These are phyloP conservation scores for Emmonsiellopsis sp. DNA, from an alignment of 2,329 filamentous ascomycete species.

Conservation along the genomic window DNA sequence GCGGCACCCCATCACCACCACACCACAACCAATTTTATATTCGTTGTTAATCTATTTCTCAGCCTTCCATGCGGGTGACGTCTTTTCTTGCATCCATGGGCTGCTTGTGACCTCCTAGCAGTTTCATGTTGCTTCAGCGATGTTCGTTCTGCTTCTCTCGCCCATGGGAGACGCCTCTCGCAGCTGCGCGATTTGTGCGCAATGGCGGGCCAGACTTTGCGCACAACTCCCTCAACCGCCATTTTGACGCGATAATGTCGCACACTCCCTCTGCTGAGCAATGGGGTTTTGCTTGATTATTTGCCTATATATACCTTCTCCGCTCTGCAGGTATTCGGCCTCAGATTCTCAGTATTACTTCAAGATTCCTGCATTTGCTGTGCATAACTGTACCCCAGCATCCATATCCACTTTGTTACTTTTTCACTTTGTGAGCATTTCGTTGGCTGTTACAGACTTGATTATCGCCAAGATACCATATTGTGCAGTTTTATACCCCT, in stretches of 20 bases:
- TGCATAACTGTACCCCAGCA: too few relatives aligned
- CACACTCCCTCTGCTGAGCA: not conserved
- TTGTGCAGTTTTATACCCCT: too few relatives aligned
- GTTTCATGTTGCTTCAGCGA: not conserved
- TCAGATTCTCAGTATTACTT: not conserved
- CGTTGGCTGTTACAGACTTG: too few relatives aligned
- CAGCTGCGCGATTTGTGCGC: constrained; percentile 13
- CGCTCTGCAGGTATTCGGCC: not conserved
- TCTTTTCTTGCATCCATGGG: too few relatives aligned
- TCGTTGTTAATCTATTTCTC: too few relatives aligned
- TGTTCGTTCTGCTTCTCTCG: not conserved
- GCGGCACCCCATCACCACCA: too few relatives aligned
- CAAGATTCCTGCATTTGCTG: not conserved
- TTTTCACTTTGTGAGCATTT: too few relatives aligned
- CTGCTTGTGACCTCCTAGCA: not conserved
- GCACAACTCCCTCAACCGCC: not conserved
- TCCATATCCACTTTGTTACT: too few relatives aligned
- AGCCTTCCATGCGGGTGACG: too few relatives aligned
- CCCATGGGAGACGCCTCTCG: not conserved
- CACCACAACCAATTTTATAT: too few relatives aligned
- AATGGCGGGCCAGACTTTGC: not conserved
- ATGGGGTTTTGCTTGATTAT: not conserved
- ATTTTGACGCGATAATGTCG: not conserved
- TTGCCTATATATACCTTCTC: not conserved
- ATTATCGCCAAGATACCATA: too few relatives aligned